Percentiles rank a stretch among this genome's conserved stretches.
phyloP scores from a whole-genome alignment of 208 protist genomes.

The Trypanosoma avium region DNA sequence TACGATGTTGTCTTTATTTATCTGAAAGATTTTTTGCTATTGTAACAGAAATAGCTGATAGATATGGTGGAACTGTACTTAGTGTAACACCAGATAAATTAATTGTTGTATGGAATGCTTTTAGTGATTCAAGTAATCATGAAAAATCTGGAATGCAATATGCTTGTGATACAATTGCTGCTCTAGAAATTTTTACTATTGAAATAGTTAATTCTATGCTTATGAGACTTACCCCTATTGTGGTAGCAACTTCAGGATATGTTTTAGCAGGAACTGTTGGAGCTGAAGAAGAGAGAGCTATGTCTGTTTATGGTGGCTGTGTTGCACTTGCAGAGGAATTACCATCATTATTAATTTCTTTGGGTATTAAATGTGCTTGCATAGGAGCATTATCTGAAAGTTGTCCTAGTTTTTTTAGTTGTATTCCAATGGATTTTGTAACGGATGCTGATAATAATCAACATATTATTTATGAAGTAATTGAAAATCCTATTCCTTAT shows the following conservation, averaged over 20 bases:
- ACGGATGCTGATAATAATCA: slow-evolving; percentile 18
- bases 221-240: slow-evolving; percentile 8
- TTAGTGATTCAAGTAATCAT: slow-evolving; percentile 18
- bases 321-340: slow-evolving; percentile 20
- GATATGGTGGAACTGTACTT: slow-evolving; percentile 30
- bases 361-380: slow-evolving; percentile 26
- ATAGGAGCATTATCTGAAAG: slow-evolving; percentile 9
- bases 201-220: background rate
- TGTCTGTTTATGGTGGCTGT: slow-evolving; percentile 22
- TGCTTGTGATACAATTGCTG: slow-evolving; percentile 6
- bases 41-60: slow-evolving; percentile 28
- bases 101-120: slow-evolving; percentile 45
- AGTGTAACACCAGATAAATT: slow-evolving; percentile 39
- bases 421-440: slow-evolving; percentile 24
- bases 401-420: slow-evolving; percentile 9
- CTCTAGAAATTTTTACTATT: slow-evolving; percentile 11
- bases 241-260: slow-evolving; percentile 23
- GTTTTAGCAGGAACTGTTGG: slow-evolving; percentile 23
- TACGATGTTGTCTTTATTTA: slow-evolving; percentile 15
- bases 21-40: slow-evolving; percentile 35
- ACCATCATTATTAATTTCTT: slow-evolving; percentile 6
- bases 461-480: slow-evolving; percentile 24
- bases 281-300: slow-evolving; percentile 10
- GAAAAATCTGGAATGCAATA: slow-evolving; percentile 20
- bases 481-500: background rate